Conservation (phyloP, 345 rosid genomes). For the Salix koriyanagi region DNA sequence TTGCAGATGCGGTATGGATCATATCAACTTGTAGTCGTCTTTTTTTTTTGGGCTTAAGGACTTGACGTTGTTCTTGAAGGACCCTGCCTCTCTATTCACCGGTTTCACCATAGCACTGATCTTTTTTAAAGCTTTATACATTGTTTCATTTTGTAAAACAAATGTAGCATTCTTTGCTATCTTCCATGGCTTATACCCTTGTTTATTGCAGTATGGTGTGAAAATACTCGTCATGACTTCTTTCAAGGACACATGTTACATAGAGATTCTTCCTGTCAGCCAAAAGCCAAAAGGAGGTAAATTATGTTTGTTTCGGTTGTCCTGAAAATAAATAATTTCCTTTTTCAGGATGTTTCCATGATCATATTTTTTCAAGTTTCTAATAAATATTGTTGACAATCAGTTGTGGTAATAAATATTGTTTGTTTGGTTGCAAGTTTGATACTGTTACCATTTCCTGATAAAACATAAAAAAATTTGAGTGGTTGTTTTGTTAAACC, state of each 20-base stretch:
- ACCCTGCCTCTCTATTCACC: neutral
- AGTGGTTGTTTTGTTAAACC: neutral
- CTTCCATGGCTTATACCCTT: conserved; percentile 2
- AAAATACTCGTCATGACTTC: conserved; percentile 79
- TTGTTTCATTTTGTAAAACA: neutral
- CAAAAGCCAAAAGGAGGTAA: conserved; percentile 68
- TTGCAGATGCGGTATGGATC: conserved; percentile 59
- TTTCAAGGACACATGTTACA: conserved; percentile 80
- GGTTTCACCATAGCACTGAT: neutral
- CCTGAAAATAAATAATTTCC: neutral
- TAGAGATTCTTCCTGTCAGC: conserved; percentile 73
- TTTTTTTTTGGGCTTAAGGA: neutral
- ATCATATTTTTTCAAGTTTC: neutral
- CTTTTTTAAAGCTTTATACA: neutral
- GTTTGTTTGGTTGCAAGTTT: neutral
- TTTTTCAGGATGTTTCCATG: neutral
- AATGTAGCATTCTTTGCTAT: neutral
- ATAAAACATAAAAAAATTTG: neutral
- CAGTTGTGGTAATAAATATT: neutral
- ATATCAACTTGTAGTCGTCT: neutral
- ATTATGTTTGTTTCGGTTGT: neutral
- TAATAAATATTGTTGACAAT: neutral
- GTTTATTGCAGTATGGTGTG: conserved; percentile 54
- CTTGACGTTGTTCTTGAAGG: neutral
- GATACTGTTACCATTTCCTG: neutral